These are phyloP conservation scores for Dioscorea dumetorum DNA, from an alignment of 106 monocot genomes.

Conservation along the genomic window DNA sequence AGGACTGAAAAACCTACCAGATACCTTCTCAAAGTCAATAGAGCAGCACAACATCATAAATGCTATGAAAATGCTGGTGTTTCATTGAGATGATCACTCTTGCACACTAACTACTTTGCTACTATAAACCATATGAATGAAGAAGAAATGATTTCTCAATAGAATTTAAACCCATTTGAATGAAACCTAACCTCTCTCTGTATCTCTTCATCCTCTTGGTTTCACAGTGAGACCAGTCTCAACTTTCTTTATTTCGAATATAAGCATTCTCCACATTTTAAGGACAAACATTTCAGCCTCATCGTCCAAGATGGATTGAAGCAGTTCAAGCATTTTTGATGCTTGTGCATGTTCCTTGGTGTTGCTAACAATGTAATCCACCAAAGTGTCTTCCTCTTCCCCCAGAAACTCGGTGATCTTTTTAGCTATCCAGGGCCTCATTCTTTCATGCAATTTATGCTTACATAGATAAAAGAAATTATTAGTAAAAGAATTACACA, in stretches of 20 bases:
- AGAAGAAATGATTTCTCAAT: too few species aligned
- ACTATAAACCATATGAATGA: too few species aligned
- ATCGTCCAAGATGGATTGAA: constrained; percentile 90
- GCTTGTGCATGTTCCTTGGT: constrained; percentile 88
- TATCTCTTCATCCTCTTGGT: constrained; percentile 17
- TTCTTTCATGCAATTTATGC: constrained; percentile 89
- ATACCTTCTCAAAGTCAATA: too few species aligned
- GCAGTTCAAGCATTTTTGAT: constrained; percentile 77
- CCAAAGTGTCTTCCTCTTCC: constrained; percentile 87
- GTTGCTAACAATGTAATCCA: constrained; percentile 88
- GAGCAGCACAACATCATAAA: too few species aligned
- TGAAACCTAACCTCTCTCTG: too few species aligned
- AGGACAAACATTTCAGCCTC: constrained; percentile 99
- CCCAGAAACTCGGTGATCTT: constrained; percentile 98
- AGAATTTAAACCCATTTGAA: too few species aligned
- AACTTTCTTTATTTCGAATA: constrained; percentile 96
- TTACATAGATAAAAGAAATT: constrained; percentile 9
- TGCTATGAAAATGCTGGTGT: too few species aligned
- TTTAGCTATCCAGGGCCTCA: constrained; percentile 98
- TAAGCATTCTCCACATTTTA: constrained; percentile 99
- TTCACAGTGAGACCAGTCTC: constrained; percentile 74
- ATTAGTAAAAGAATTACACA: background rate
- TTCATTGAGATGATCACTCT: too few species aligned
- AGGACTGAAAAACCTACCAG: too few species aligned
- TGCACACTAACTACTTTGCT: too few species aligned